Evolutionary conservation across 306 rosid genomes (phyloP), one percentile per base, ranked within the genome.

Genomic region (Benincasa hispida): DNA sequence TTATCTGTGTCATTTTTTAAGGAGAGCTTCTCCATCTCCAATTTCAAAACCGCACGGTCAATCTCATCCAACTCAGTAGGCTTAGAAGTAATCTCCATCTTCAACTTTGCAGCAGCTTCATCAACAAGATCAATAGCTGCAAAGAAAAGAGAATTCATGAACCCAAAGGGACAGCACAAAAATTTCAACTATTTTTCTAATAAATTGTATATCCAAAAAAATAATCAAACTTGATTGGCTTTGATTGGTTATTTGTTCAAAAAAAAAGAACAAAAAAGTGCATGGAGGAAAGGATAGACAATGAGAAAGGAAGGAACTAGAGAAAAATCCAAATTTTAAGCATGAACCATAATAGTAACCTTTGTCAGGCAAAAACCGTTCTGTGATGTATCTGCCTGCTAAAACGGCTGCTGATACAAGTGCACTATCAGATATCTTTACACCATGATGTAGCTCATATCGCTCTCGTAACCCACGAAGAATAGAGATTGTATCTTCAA

Each of bases 381-480:
- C 98, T 6, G 97, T 89, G 32, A 92, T 92, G 77, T 95, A 95
- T 79, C 98, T 87, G 80, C 84, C 98, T 65, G 99, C 92, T 76
- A 95, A 96, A 78, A 95, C 87, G 19, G 99, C 97, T 0, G 99
- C 98, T 35, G 99, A 82, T 81, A 95, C 99, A 79, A 95, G 97
- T 25, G 98, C 98, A 78, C 97, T 86, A 79, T 95, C 99, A 15
- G 98, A 95, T 81, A 95, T 92, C 86, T 89, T 95, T 74, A 95
- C 99, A 53, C 99, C 99, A 83, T 95, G 99, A 83, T 95, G 99
- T 86, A 92, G 88, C 82, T 95, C 99, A 75, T 92, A 95, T 27
- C 97, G 97, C 86, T 95, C 97, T 45, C 97, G 96, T 85, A 95
- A 82, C 76, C 99, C 98, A 67, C 98, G 98, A 37, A 95, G 99